Base-by-base conservation (phyloP, 192 early-diverging fungal species). In the Entomortierella lignicola region DNA sequence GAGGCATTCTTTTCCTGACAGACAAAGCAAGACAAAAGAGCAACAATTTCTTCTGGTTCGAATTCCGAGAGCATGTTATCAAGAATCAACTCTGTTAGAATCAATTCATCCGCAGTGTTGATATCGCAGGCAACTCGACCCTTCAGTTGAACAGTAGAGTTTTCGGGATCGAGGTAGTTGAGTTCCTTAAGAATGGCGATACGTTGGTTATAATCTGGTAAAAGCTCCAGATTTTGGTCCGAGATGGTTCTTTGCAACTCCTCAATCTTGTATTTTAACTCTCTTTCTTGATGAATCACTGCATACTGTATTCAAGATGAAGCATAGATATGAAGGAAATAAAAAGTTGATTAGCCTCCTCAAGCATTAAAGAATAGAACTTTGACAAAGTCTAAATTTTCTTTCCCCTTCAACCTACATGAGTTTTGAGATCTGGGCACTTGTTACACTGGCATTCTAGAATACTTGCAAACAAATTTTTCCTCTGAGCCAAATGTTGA, bases 91-190 rank as follows among this genome's bases (percentile, higher is more conserved):
- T 99, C 97, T 0, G 98, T 98, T 23, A 99, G 84, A 17, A 98
- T 86, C 47, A 99, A 84, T 75, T 95, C 97, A 72, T 99, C 97
- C 2, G 94, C 95, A 18, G 96, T 93, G 83, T 98, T 98, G 81
- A 99, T 97, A 86, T 98, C 96, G 82, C 97, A 98, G 0, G 96
- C 98, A 0, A 99, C 95, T 4, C 94, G 89, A 23, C 98, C 98
- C 84, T 98, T 99, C 56, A 97, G 90, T 66, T 95, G 93, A 20
- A 99, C 96, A 4, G 94, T 94, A 30, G 89, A 89, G 61, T 89
- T 88, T 65, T 92, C 91, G 0, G 67, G 75, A 32, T 96, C 96
- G 26, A 98, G 87, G 64, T 93, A 98, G 1, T 89, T 87, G 55
- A 98, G 80, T 15, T 83, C 81, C 63, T 94, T 89, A 34, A 99